Base-by-base conservation (phyloP, 164 flowering plant species). In the Cinnamomum micranthum region DNA sequence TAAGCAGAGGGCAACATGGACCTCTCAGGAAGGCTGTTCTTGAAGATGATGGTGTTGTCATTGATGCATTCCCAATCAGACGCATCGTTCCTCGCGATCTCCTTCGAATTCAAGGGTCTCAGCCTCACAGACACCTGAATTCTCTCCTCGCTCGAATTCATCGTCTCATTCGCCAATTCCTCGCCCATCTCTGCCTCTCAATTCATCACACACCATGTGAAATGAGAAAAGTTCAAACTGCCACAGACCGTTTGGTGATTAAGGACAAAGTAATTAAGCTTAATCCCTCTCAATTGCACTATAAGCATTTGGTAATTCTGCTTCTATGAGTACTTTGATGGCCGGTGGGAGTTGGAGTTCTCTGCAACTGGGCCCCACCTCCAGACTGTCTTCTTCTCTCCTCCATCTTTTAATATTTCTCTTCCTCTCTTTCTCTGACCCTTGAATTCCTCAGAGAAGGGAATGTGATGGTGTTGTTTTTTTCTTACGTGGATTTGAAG, bases 31-130 rank as follows among this genome's bases (percentile, higher is more conserved):
- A 92, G 89, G 72, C 89, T 92, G 83, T 95, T 95, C 77, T 95
- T 80, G 77, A 85, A 93, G 63, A 95, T 84, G 76, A 95, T 84
- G 77, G 95, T 91, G 73, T 82, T 87, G 31, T 90, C 91, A 71
- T 89, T 94, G 83, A 94, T 93, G 85, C 99, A 95, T 85, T 95
- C 98, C 99, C 99, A 95, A 78, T 92, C 99, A 0, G 90, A 81
- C n/a, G 82, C 90, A 80, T 95, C 98, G 84, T 80, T 88, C 71
- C 80, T 84, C 3, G 76, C 80, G 73, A 80, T 78, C 85, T 93
- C 98, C 83, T 89, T 95, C 55, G 88, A 98, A 83, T 80, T 92
- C 87, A 93, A 82, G 73, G 99, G 99, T 82, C 98, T 93, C 85
- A 95, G 78, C 85, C 99, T 91, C 74, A 95, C 98, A 71, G 90